phyloP scores from a whole-genome alignment of 345 rosid species.

The Rhizophora mangle region DNA sequence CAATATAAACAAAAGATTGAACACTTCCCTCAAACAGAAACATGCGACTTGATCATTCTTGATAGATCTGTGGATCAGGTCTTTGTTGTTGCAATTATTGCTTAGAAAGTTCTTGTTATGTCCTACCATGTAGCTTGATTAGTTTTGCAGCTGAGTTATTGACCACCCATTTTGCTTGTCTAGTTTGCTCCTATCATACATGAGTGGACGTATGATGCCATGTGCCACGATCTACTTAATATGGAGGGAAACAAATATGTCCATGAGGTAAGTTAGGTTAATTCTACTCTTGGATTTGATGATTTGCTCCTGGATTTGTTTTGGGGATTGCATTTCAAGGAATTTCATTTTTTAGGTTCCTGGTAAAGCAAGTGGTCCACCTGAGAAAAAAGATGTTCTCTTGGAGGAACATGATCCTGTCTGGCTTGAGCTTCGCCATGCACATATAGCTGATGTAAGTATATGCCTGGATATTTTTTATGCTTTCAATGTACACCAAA shows the following conservation, averaged over 20 bases:
- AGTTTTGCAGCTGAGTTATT: not conserved
- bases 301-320: conserved; percentile 19
- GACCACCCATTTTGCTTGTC: conserved; percentile 19
- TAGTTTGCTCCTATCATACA: conserved; percentile 98
- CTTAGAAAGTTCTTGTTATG: conserved; percentile 2
- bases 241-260: conserved; percentile 98
- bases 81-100: conserved; percentile 19
- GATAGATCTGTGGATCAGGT: conserved; percentile 99
- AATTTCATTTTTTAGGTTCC: conserved; percentile 56
- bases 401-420: conserved; percentile 98
- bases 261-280: conserved; percentile 63
- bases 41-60: conserved; percentile 90
- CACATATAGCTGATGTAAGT: conserved; percentile 92
- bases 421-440: conserved; percentile 98
- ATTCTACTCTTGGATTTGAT: conserved; percentile 14
- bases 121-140: conserved; percentile 12
- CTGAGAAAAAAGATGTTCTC: conserved; percentile 95
- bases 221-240: conserved; percentile 89
- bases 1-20: conserved; percentile 71
- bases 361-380: conserved; percentile 69
- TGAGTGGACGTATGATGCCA: conserved; percentile 99
- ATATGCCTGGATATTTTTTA: conserved; percentile 18
- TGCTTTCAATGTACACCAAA: conserved; percentile 9
- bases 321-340: conserved; percentile 31
- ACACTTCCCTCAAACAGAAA: conserved; percentile 87